phyloP scores from a whole-genome alignment of 2,329 filamentous ascomycete genomes.

The Phyllosticta citribraziliensis region DNA sequence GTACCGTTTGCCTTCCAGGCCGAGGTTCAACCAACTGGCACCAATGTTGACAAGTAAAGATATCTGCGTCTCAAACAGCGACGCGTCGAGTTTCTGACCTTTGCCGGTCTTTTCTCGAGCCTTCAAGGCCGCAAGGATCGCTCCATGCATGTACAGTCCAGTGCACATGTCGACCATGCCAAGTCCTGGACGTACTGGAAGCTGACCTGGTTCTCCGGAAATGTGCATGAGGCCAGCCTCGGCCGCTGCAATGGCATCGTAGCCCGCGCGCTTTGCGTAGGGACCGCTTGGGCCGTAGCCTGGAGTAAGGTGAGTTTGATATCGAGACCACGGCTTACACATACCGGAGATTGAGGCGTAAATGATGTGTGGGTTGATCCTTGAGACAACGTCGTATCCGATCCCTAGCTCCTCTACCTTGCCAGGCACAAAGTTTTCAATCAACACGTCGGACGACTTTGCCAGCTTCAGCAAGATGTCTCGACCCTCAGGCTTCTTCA shows the following conservation, averaged over 20 bases:
- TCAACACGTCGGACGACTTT: conserved; percentile 29
- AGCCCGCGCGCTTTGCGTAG: conserved; percentile 34
- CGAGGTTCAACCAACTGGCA: conserved; percentile 30
- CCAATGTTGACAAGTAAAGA: conserved; percentile 35
- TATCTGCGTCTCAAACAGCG: conserved; percentile 37
- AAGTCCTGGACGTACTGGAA: conserved; percentile 33
- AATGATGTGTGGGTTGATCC: conserved; percentile 31
- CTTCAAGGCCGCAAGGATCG: conserved; percentile 30
- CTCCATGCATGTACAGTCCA: conserved; percentile 35
- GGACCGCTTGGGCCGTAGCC: conserved; percentile 35
- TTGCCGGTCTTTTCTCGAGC: conserved; percentile 20
- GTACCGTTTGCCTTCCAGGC: conserved; percentile 33
- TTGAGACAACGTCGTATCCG: conserved; percentile 29
- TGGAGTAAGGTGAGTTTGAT: conserved; percentile 20
- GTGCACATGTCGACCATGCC: conserved; percentile 38
- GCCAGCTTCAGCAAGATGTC: conserved; percentile 16
- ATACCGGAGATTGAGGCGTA: conserved; percentile 34
- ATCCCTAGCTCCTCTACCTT: conserved; percentile 33
- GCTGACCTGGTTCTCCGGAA: conserved; percentile 32
- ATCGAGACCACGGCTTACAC: conserved; percentile 3
- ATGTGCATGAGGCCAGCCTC: conserved; percentile 37
- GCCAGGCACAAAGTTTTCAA: conserved; percentile 38
- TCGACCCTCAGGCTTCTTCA: conserved; percentile 29
- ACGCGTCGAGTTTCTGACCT: conserved; percentile 36
- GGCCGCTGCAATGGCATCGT: conserved; percentile 37